phyloP scores from a whole-genome alignment of 2,329 filamentous ascomycete genomes.

The Aureobasidium melanogenum region DNA sequence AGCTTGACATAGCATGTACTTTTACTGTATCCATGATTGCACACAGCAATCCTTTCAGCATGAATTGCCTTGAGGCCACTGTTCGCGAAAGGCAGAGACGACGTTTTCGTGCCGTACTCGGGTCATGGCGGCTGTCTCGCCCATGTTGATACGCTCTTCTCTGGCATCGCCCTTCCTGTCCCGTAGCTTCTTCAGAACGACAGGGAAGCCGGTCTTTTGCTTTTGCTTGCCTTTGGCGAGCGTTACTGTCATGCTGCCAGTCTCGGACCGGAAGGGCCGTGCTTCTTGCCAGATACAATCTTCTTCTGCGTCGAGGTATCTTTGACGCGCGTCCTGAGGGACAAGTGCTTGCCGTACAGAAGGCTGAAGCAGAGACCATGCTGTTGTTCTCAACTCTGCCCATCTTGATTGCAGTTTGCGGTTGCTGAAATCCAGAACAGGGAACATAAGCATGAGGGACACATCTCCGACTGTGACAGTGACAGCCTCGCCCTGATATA shows the following conservation, averaged over 20 bases:
- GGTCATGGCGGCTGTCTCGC: conserved; percentile 7
- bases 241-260: background rate
- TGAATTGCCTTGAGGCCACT: background rate
- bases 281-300: conserved; percentile 6
- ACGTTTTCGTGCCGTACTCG: conserved; percentile 7
- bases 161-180: background rate
- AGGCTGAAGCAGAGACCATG: conserved; percentile 1
- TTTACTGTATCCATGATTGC: conserved; percentile 1
- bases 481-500: background rate
- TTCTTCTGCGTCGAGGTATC: conserved; percentile 8
- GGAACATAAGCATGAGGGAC: background rate
- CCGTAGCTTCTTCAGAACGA: conserved; percentile 1
- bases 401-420: background rate
- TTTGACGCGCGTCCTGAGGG: background rate
- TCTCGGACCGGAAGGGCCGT: background rate
- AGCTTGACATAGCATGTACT: conserved; percentile 2
- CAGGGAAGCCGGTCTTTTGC: conserved; percentile 4
- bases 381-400: background rate
- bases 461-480: background rate
- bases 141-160: background rate
- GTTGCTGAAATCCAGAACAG: background rate
- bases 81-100: conserved; percentile 4
- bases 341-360: background rate
- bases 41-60: background rate
- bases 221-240: conserved; percentile 4